phyloP scores from a whole-genome alignment of 2,329 filamentous ascomycete species.

The Cadophora sp. region DNA sequence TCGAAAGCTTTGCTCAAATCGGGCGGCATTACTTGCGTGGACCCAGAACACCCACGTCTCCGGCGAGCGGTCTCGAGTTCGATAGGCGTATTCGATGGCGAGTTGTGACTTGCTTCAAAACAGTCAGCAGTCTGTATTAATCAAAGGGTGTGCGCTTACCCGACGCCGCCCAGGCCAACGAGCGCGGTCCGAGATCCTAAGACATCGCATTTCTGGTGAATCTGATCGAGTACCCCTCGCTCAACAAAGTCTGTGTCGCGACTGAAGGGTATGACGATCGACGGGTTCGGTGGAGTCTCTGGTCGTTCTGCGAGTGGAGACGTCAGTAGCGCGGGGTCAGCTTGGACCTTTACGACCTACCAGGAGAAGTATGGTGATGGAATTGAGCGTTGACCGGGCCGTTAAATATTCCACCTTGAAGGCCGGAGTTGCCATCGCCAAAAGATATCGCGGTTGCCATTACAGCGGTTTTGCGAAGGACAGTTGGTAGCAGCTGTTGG shows the following conservation, averaged over 20 bases:
- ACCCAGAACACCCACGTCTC: slow-evolving; percentile 48
- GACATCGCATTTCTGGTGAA: slow-evolving; percentile 39
- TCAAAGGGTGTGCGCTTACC: not conserved
- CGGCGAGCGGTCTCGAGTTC: slow-evolving; percentile 36
- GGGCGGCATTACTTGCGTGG: slow-evolving; percentile 44
- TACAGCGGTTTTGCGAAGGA: slow-evolving; percentile 28
- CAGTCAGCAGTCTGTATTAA: slow-evolving; percentile 25
- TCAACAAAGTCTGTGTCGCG: slow-evolving; percentile 33
- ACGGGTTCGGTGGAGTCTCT: no score
- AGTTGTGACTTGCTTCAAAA: slow-evolving; percentile 47
- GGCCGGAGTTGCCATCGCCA: slow-evolving; percentile 29
- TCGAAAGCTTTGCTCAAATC: slow-evolving; percentile 46
- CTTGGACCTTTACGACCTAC: slow-evolving; percentile 35
- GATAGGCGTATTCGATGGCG: slow-evolving; percentile 48
- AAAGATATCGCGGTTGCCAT: slow-evolving; percentile 36
- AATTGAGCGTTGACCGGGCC: slow-evolving; percentile 33
- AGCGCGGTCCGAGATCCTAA: slow-evolving; percentile 33
- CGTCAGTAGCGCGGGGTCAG: no score
- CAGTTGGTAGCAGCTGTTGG: slow-evolving; percentile 25
- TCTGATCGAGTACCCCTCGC: slow-evolving; percentile 37
- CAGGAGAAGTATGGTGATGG: slow-evolving; percentile 34
- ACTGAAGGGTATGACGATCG: no score
- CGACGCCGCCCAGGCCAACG: not conserved
- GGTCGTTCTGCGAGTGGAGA: no score
- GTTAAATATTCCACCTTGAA: slow-evolving; percentile 35